phyloP scores from a whole-genome alignment of 331 rosid genomes.

The Malus hybrid region DNA sequence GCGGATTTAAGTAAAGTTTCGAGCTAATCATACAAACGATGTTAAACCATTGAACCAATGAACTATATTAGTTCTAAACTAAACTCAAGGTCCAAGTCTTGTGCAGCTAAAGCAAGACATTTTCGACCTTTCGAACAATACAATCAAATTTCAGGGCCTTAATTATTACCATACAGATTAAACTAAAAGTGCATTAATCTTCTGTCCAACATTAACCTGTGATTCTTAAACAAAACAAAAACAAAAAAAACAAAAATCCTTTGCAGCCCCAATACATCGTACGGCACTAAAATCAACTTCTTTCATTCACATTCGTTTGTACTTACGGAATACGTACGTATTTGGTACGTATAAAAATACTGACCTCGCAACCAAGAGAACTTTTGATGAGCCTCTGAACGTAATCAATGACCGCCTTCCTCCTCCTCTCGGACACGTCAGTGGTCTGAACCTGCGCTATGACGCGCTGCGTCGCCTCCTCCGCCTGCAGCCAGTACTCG shows the following conservation, averaged over 20 bases:
- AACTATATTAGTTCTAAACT: neutral
- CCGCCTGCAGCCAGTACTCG: constrained; percentile 34
- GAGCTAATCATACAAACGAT: neutral
- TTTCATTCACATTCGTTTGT: neutral
- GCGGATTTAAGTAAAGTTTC: neutral
- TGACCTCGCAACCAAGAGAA: constrained; percentile 34
- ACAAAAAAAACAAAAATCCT: neutral
- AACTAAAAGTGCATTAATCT: neutral
- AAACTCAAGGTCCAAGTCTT: neutral
- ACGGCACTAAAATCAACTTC: neutral
- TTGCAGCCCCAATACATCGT: neutral
- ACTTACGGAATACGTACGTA: neutral
- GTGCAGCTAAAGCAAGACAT: neutral
- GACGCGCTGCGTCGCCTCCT: constrained; percentile 45
- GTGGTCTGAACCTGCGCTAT: constrained; percentile 47
- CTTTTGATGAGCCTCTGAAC: constrained; percentile 35
- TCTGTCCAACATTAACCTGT: neutral
- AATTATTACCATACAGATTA: neutral
- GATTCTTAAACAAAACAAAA: neutral
- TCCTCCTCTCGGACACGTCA: constrained; percentile 38
- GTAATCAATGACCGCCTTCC: constrained; percentile 40
- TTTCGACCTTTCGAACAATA: neutral
- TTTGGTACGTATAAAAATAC: neutral
- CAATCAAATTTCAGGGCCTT: neutral
- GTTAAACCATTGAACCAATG: neutral